These are phyloP conservation scores for Macrocybe gigantea DNA, from an alignment of 768 basidiomycete genomes.

Conservation along the genomic window DNA sequence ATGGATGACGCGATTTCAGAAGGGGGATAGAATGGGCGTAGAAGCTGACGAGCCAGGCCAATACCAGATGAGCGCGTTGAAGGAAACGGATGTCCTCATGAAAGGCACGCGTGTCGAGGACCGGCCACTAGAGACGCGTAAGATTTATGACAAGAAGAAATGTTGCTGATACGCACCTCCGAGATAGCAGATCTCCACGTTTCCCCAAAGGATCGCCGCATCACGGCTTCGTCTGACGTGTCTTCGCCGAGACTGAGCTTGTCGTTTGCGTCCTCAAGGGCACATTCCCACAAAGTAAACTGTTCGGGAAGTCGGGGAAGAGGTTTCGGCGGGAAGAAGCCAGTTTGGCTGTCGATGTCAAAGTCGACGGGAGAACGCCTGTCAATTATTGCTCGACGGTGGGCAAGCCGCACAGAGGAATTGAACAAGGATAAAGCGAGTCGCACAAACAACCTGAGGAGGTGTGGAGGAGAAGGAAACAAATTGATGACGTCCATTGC, in stretches of 20 bases:
- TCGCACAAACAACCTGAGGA: conserved; percentile 42
- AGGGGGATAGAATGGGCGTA: conserved; percentile 79
- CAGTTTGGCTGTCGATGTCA: conserved; percentile 58
- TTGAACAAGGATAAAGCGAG: conserved; percentile 41
- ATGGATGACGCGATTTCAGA: conserved; percentile 30
- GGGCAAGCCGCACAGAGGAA: conserved; percentile 30
- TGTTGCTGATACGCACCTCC: conserved; percentile 41
- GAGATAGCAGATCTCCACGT: conserved; percentile 62
- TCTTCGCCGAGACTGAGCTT: conserved; percentile 56
- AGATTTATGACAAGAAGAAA: conserved; percentile 4
- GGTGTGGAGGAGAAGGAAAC: conserved; percentile 47
- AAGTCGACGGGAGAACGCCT: conserved; percentile 39
- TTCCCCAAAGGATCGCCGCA: conserved; percentile 50
- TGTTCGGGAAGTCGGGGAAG: conserved; percentile 47
- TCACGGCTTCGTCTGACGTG: conserved; percentile 37
- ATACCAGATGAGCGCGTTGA: conserved; percentile 83
- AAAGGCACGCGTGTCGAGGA: conserved; percentile 53
- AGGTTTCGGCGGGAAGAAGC: conserved; percentile 76
- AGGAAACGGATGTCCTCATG: conserved; percentile 51
- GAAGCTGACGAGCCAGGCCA: conserved; percentile 86
- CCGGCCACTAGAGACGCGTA: conserved; percentile 52
- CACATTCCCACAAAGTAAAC: conserved; percentile 70
- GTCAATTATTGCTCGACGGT: conserved; percentile 22
- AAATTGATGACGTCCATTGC: conserved; percentile 37
- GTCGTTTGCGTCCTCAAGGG: conserved; percentile 46